These are phyloP conservation scores for Zygotorulaspora chibaensis DNA, from an alignment of 805 yeast species.

Conservation along the genomic window DNA sequence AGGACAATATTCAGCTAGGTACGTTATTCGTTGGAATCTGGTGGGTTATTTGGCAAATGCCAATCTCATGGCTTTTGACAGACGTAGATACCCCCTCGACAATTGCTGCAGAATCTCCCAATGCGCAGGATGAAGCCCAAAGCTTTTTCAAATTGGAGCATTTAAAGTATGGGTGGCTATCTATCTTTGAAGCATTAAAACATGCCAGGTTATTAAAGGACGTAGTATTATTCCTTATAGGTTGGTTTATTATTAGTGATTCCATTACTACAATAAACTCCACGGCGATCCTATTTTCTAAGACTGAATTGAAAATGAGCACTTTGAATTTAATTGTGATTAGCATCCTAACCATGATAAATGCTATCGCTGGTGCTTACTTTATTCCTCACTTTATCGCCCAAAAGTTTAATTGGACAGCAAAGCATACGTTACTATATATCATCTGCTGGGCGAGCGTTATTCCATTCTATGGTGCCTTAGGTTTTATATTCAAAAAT, in stretches of 20 bases:
- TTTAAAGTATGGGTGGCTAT: slow-evolving; percentile 57
- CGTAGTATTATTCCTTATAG: slow-evolving; percentile 59
- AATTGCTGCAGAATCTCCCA: background rate
- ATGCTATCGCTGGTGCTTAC: slow-evolving; percentile 66
- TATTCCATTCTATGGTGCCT: slow-evolving; percentile 67
- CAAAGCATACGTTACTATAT: slow-evolving; percentile 47
- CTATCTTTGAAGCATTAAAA: slow-evolving; percentile 50
- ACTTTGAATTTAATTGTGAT: slow-evolving; percentile 61
- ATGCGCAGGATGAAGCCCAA: background rate
- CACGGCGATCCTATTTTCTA: slow-evolving; percentile 72
- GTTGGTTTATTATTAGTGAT: slow-evolving; percentile 77
- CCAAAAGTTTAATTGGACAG: slow-evolving; percentile 37
- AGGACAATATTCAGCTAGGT: slow-evolving; percentile 46
- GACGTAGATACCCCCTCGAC: slow-evolving; percentile 16
- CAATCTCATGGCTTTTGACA: slow-evolving; percentile 45
- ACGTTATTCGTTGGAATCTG: slow-evolving; percentile 63
- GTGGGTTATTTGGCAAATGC: slow-evolving; percentile 73
- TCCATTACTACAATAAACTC: slow-evolving; percentile 75
- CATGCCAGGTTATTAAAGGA: slow-evolving; percentile 60
- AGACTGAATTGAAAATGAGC: slow-evolving; percentile 63
- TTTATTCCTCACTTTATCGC: slow-evolving; percentile 45
- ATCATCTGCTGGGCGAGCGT: slow-evolving; percentile 57
- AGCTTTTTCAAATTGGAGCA: slow-evolving; percentile 5
- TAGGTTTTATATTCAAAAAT: slow-evolving; percentile 53
- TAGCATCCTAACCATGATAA: slow-evolving; percentile 61